A percentile compares a stretch with the other conserved stretches of the same genome.
These are phyloP conservation scores for Lactifluus rugatus DNA, from an alignment of 768 basidiomycete species.

Conservation along the genomic window DNA sequence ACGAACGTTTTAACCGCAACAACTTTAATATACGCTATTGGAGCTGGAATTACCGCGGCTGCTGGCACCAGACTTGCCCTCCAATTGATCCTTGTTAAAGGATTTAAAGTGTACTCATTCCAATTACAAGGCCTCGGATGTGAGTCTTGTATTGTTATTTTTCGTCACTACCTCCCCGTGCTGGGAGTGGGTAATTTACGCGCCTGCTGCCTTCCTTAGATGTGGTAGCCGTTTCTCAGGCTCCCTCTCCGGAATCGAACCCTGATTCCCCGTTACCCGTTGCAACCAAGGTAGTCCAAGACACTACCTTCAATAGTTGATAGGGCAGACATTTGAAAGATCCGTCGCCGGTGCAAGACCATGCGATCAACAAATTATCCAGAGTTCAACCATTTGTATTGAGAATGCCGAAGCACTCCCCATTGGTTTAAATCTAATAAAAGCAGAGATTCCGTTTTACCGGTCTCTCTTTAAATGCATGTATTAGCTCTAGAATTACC, in stretches of 20 bases:
- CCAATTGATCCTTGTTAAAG: constrained; percentile 38
- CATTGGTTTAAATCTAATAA: no score
- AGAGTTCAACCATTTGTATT: no score
- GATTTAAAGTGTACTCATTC: constrained; percentile 40
- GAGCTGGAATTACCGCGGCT: no score
- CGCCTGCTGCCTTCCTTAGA: constrained; percentile 32
- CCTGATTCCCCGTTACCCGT: constrained; percentile 70
- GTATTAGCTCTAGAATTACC: constrained; percentile 72
- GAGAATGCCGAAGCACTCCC: no score
- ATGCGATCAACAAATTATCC: constrained; percentile 65
- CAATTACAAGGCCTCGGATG: constrained; percentile 35
- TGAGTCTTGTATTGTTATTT: constrained; percentile 37
- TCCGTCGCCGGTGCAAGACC: constrained; percentile 64
- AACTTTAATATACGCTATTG: no score
- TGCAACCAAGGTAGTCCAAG: constrained; percentile 68
- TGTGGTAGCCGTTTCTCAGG: constrained; percentile 28
- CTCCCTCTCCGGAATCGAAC: constrained; percentile 60
- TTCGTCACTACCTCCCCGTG: constrained; percentile 35
- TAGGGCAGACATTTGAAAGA: constrained; percentile 65
- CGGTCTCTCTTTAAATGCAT: constrained; percentile 13
- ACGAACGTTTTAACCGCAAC: no score
- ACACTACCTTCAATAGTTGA: constrained; percentile 71
- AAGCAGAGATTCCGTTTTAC: no score
- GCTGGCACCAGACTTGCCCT: constrained; percentile 39
- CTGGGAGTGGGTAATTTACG: constrained; percentile 32